Percentiles rank a stretch among this genome's conserved stretches.
Conservation (phyloP, 192 early-diverging fungal species). For the Glomus cerebriforme region DNA sequence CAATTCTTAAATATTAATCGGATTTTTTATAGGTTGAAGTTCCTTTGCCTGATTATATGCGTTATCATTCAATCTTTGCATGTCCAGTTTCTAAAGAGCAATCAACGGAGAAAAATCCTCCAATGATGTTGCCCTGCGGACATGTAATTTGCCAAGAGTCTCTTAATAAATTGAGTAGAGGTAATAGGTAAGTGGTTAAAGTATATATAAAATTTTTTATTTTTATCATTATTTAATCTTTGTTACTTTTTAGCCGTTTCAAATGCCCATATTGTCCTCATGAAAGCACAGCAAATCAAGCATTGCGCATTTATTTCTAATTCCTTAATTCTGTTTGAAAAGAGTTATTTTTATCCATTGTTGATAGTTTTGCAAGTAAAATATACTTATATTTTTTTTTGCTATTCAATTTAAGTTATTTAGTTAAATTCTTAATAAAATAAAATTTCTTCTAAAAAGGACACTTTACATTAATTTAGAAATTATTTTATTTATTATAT, state of each 20-base stretch:
- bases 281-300: conserved; percentile 77
- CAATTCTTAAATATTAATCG: not conserved
- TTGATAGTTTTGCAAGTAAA: not conserved
- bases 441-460: no score
- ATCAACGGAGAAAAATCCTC: conserved; percentile 89
- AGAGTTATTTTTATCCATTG: not conserved
- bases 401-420: no score
- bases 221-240: not conserved
- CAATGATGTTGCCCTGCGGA: conserved; percentile 97
- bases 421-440: no score
- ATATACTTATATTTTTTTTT: not conserved
- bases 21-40: conserved; percentile 69
- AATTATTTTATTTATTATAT: no score
- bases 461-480: no score
- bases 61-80: conserved; percentile 94
- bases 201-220: not conserved
- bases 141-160: conserved; percentile 95
- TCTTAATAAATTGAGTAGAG: conserved; percentile 78
- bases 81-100: conserved; percentile 98
- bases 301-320: conserved; percentile 80
- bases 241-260: conserved; percentile 55
- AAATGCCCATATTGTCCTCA: conserved; percentile 98
- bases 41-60: conserved; percentile 78
- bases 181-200: conserved; percentile 49
- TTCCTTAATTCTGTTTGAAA: not conserved